Percentiles rank a stretch among this genome's conserved stretches.
Conservation (phyloP, 306 rosid genomes). For the Cucumis cinereus region DNA sequence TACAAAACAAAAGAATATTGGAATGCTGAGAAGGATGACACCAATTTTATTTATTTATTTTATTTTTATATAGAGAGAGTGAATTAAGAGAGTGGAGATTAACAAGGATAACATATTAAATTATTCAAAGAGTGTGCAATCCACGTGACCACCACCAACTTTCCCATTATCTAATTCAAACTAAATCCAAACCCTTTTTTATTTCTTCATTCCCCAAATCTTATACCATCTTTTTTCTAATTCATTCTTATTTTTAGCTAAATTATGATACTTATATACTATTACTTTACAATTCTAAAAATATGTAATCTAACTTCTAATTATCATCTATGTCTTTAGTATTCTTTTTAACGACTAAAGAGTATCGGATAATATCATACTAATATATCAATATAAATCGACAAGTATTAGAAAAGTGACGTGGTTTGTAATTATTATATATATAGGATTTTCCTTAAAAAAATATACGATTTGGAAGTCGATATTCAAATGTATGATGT, state of each 20-base stretch:
- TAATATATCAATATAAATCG: not conserved
- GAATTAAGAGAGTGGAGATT: constrained; percentile 17
- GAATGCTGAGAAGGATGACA: constrained; percentile 75
- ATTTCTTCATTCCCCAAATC: not conserved
- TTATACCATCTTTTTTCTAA: not conserved
- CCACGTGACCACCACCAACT: constrained; percentile 56
- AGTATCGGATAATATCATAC: not conserved
- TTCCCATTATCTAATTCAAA: constrained; percentile 17
- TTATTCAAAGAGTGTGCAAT: constrained; percentile 52
- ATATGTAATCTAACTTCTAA: not conserved
- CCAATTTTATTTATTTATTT: too few species aligned
- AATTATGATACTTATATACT: not conserved
- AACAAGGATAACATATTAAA: constrained; percentile 28
- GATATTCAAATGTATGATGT: not conserved
- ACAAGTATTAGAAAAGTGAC: not conserved
- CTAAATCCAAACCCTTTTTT: constrained; percentile 2
- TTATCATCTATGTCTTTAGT: not conserved
- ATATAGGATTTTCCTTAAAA: not conserved
- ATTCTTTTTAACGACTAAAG: too few species aligned
- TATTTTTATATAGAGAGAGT: too few species aligned
- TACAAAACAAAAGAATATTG: constrained; percentile 11
- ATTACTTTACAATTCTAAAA: not conserved
- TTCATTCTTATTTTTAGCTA: not conserved
- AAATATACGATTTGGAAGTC: not conserved
- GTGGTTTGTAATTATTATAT: not conserved